A percentile compares a stretch with the other conserved stretches of the same genome.
Conservation (phyloP, 2,329 filamentous ascomycete genomes). For the Colletotrichum aenigma region DNA sequence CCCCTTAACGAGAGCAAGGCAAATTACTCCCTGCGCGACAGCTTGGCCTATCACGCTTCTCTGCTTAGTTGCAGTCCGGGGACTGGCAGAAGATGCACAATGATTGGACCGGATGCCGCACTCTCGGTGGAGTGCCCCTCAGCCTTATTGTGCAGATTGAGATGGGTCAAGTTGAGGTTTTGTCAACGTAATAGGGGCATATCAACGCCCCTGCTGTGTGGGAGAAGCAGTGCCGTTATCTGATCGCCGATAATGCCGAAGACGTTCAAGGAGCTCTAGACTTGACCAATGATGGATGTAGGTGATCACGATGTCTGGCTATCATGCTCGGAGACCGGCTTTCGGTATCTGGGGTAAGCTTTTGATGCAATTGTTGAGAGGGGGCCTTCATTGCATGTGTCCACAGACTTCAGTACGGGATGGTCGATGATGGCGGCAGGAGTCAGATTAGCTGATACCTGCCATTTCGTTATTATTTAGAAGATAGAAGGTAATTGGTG, state of each 20-base stretch:
- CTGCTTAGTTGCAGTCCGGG: neutral
- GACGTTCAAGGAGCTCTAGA: neutral
- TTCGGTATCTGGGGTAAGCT: too few species aligned
- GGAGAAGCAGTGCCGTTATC: neutral
- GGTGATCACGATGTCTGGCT: neutral
- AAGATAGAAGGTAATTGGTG: neutral
- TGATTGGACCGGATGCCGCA: constrained; percentile 2
- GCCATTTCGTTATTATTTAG: neutral
- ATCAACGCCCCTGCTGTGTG: neutral
- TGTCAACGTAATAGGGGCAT: constrained; percentile 2
- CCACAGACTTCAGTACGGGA: neutral
- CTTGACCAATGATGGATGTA: neutral
- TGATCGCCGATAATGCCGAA: neutral
- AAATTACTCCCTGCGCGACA: neutral
- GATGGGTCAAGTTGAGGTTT: neutral
- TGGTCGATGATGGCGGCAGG: neutral
- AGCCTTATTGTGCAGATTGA: constrained; percentile 15
- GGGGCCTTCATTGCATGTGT: neutral
- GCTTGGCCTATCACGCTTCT: neutral
- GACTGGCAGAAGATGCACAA: neutral
- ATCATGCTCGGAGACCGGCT: neutral
- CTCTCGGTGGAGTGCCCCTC: neutral
- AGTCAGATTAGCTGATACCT: neutral
- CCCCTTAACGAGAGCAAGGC: neutral
- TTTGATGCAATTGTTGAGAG: neutral